These are phyloP conservation scores for Ceratocystis smalleyi DNA, from an alignment of 2,329 filamentous ascomycete genomes.

Conservation along the genomic window DNA sequence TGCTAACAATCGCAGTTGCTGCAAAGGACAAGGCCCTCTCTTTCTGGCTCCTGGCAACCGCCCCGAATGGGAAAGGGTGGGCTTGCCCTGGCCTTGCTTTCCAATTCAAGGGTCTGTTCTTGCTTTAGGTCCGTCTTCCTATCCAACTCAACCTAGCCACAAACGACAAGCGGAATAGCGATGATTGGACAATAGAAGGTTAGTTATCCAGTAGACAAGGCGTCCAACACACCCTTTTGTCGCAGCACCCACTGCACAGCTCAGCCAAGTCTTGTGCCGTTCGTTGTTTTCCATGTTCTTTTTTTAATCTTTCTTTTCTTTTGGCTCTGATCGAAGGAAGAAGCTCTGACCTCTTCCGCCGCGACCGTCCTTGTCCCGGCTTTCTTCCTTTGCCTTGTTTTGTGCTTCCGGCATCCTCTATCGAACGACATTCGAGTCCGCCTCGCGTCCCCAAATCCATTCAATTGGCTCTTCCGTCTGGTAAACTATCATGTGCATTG, in stretches of 20 bases:
- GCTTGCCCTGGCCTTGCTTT: background rate
- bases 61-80: background rate
- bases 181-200: too few relatives aligned
- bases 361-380: background rate
- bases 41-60: background rate
- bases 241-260: background rate
- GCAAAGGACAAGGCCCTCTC: background rate
- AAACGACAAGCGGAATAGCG: background rate
- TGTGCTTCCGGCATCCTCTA: background rate
- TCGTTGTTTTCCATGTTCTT: background rate
- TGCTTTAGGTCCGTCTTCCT: background rate
- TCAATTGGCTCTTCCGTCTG: background rate
- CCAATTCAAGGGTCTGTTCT: slow-evolving; percentile 1
- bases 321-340: background rate
- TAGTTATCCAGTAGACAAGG: too few relatives aligned
- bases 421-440: background rate
- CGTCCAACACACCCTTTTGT: too few relatives aligned
- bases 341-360: background rate
- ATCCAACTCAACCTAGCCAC: background rate
- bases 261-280: background rate
- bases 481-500: background rate
- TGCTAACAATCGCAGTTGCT: background rate
- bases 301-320: background rate
- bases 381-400: background rate
- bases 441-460: background rate